Evolutionary conservation across 2,329 filamentous ascomycete species (phyloP), one percentile per base, ranked within the genome.

Genomic region (Seiridium cupressi): DNA sequence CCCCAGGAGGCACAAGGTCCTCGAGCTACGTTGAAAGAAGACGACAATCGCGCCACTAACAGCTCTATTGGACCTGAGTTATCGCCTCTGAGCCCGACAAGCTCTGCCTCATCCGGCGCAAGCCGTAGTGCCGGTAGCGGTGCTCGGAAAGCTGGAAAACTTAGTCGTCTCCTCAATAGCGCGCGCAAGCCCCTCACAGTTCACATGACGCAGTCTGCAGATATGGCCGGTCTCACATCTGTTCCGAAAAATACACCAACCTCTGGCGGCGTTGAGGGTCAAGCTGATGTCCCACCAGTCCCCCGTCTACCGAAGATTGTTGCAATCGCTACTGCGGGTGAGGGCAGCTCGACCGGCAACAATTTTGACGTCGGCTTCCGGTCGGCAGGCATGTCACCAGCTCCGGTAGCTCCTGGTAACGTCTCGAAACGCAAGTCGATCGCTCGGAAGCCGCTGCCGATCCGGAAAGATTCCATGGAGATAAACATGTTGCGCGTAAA

Each of bases 131-230:
- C 73, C n/a, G 69, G 72, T 1, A 74, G 68, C 54, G 70, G 71
- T 4, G 60, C 70, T 11, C 73, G 73, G 57, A 77, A 74, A 44
- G 70, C 71, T 1, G 73, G 71, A 58, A 77, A 74, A 60, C 65
- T 81, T 2, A 73, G 77, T 51, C 73, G 78, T 8, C 65, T 82
- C 35, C 64, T 81, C 11, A 77, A 70, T 62, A 65, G 72, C 62
- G 62, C 73, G 35, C 70, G 71, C 46, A 67, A 65, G 1, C 70
- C 74, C 1, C 65, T 74, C 7, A 64, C 72, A 11, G 68, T 69
- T 9, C 72, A 76, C 35, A 61, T 63, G 42, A 74, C 74, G 1
- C 74, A 77, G 51, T 65, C 70, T 32, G 61, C 66, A 11, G 70
- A 75, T 42, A 66, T 73, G 38, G 18, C n/a, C 11, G 46, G 11